Base-by-base conservation (phyloP, 106 monocot species). In the Allium sativum region DNA sequence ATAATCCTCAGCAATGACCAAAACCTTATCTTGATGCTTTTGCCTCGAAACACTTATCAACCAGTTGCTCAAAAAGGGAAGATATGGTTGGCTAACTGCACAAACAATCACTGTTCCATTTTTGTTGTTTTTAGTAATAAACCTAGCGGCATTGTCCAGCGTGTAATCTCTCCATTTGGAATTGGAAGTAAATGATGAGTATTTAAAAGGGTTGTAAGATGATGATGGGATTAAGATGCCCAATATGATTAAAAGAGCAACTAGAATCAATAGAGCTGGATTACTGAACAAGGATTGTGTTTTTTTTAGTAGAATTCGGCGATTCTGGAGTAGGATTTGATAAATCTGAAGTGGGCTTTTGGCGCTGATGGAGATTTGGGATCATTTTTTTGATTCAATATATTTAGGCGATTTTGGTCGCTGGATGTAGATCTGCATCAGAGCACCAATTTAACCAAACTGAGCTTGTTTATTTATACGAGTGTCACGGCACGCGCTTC, bases 1-100 rank as follows among this genome's bases (percentile, higher is more conserved):
- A 45, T 96, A 96, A 55, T 96, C 95, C 81, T 96, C 95, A 10
- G 95, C 95, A 48, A 96, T 65, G 31, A 96, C 90, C 21, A 96
- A 73, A 10, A 90, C 95, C 67, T 90, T 64, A 20, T 84, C 67
- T 22, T 74, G 72, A 46, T 68, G 87, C 20, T 67, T 65, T 56
- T 77, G 81, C 43, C 95, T 78, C 45, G 77, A 52, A 42, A 90
- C 48, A 67, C 84, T 90, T 65, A 96, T 87, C 66, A 95, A 74
- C 95, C 95, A 96, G 67, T 96, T 96, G 63, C 70, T 82, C 40
- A 96, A 71, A 45, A 96, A 96, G 6, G 94, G 79, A 41, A 89
- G 21, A 50, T 96, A 96, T 22, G 92, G 86, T 16, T 71, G 53
- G 81, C 84, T 84, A 45, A 90, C 94, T 4, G 86, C 84, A 48